A percentile compares a stretch with the other conserved stretches of the same genome.
Conservation (phyloP, 2,329 filamentous ascomycete species). For the Ophiostoma himal-ulmi region DNA sequence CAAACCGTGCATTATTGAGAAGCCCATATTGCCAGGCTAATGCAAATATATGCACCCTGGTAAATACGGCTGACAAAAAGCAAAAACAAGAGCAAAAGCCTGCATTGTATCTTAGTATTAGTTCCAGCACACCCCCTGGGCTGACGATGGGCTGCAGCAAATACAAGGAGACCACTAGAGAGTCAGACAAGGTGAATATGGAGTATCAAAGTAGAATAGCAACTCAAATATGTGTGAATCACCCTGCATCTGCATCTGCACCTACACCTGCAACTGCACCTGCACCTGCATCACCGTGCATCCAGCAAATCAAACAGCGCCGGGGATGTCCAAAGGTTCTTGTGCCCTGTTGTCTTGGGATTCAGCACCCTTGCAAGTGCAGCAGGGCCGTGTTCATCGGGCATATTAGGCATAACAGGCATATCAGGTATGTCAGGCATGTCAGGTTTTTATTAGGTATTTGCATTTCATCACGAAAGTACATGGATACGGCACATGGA, state of each 20-base stretch:
- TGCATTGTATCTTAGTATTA: too few relatives aligned
- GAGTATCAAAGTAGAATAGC: too few relatives aligned
- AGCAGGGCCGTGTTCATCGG: background rate
- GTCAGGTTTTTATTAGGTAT: background rate
- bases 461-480: background rate
- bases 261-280: too few relatives aligned
- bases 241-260: background rate
- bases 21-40: background rate
- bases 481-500: background rate
- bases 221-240: background rate
- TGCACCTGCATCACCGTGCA: conserved; percentile 8
- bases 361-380: background rate
- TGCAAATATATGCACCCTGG: background rate
- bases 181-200: background rate
- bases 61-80: background rate
- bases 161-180: background rate
- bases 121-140: background rate
- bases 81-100: background rate
- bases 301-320: background rate
- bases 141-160: background rate
- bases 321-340: background rate
- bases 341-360: background rate
- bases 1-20: conserved; percentile 7
- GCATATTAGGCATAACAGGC: background rate
- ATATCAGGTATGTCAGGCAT: background rate